These are phyloP conservation scores for Mycena albidolilacea DNA, from an alignment of 768 basidiomycete genomes.

Conservation along the genomic window DNA sequence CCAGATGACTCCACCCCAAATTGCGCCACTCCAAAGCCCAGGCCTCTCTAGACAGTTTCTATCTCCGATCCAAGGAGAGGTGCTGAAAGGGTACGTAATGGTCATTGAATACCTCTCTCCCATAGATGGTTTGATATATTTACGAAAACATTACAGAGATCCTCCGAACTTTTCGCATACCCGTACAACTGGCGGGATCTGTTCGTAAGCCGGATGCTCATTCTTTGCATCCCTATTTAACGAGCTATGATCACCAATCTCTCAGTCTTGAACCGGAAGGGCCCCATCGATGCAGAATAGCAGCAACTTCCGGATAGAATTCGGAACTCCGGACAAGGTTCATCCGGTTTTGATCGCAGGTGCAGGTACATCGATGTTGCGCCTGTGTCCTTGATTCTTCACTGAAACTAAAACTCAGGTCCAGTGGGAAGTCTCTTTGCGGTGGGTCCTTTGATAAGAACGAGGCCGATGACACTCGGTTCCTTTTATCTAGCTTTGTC, in stretches of 20 bases:
- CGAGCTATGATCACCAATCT: background rate
- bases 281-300: background rate
- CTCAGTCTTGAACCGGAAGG: background rate
- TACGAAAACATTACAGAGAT: background rate
- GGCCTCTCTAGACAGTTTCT: background rate
- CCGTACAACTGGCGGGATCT: background rate
- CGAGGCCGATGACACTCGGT: background rate
- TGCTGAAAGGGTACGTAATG: background rate
- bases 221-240: background rate
- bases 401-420: background rate
- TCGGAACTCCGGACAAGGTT: constrained; percentile 8
- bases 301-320: background rate
- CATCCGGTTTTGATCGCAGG: constrained; percentile 26
- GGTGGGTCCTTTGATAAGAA: background rate
- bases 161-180: background rate
- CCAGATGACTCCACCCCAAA: background rate
- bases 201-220: background rate
- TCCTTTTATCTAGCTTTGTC: constrained; percentile 10
- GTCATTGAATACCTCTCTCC: background rate
- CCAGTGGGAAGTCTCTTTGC: constrained; percentile 25
- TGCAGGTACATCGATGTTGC: constrained; percentile 13
- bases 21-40: background rate
- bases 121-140: background rate
- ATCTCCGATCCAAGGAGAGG: background rate
- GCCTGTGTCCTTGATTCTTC: background rate